Evolutionary conservation across 2,329 filamentous ascomycete species (phyloP), one percentile per base, ranked within the genome.

Genomic region (Stemphylium lycopersici): DNA sequence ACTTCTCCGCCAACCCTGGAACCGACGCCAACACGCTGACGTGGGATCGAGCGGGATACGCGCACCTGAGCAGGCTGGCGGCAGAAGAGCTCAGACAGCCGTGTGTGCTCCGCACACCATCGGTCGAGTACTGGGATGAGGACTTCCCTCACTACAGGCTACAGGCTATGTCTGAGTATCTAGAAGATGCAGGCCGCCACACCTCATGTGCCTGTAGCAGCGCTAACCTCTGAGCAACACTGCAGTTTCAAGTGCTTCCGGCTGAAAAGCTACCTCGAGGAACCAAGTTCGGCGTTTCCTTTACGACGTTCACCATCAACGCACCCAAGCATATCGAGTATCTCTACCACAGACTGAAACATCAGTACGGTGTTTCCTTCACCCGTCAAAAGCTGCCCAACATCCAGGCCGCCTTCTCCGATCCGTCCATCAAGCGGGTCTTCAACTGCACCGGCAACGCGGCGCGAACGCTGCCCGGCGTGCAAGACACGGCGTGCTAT

Each of bases 391-490:
- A 58, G 48, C 44, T 61, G 8, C 15, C 50, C 15, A 51, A 46
- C 43, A 48, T 64, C 5, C 22, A 50, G 18, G 41, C 59, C 7
- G 59, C 55, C 10, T 64, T 64, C 39, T 37, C 48, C 2, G 20
- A 51, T 31, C n/a, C 42, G 49, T 31, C 48, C 11, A 60, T 59
- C 1, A 62, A 55, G 31, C 26, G 62, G 6, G 59, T 62, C 8
- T 64, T 64, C 43, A 64, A 64, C 24, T 64, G 61, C 34, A 62
- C 55, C 16, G 61, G 61, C 6, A 64, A 62, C 32, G 59, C 49
- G 6, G 56, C 61, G 31, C 52, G 61, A 3, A 36, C 7, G 13
- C 49, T 64, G 2, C 18, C 33, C 34, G 59, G 59, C 37, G 59
- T 62, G 11, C 24, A 59, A 31, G 61, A 64, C 29, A 7, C 37